phyloP scores from a whole-genome alignment of 345 rosid species.

The Zanthoxylum bungeanum region DNA sequence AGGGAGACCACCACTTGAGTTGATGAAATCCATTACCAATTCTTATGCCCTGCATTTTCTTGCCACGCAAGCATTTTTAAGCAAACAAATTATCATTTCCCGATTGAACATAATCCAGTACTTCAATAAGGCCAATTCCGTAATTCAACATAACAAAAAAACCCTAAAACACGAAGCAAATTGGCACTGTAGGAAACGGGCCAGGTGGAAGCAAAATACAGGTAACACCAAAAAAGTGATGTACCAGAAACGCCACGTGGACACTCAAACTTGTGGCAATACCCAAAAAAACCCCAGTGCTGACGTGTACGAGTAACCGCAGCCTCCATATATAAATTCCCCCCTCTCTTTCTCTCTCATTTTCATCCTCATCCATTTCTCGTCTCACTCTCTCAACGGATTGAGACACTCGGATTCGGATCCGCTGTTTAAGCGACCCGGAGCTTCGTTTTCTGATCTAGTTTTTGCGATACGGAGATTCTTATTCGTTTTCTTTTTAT shows the following conservation, averaged over 20 bases:
- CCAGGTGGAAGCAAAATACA: conserved; percentile 19
- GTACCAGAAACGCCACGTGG: conserved; percentile 36
- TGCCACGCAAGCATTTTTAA: neutral
- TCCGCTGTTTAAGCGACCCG: neutral
- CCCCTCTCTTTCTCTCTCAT: neutral
- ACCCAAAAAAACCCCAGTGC: conserved; percentile 3
- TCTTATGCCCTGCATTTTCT: too few species aligned
- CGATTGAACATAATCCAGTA: neutral
- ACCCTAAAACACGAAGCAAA: conserved; percentile 2
- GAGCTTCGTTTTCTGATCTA: conserved; percentile 18
- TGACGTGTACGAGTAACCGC: conserved; percentile 50
- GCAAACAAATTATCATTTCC: neutral
- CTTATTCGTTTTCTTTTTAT: neutral
- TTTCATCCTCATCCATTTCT: conserved; percentile 35
- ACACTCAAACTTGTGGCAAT: conserved; percentile 1
- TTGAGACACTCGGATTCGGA: conserved; percentile 21
- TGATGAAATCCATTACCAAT: neutral
- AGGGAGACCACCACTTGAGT: neutral
- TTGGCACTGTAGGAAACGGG: neutral
- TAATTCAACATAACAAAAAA: neutral
- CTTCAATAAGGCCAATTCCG: neutral
- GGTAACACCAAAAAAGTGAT: conserved; percentile 8
- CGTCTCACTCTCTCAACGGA: conserved; percentile 19
- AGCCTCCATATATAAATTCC: conserved; percentile 50
- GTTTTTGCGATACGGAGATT: conserved; percentile 23